These are phyloP conservation scores for Cercospora sp. DNA, from an alignment of 2,329 filamentous ascomycete genomes.

Conservation along the genomic window DNA sequence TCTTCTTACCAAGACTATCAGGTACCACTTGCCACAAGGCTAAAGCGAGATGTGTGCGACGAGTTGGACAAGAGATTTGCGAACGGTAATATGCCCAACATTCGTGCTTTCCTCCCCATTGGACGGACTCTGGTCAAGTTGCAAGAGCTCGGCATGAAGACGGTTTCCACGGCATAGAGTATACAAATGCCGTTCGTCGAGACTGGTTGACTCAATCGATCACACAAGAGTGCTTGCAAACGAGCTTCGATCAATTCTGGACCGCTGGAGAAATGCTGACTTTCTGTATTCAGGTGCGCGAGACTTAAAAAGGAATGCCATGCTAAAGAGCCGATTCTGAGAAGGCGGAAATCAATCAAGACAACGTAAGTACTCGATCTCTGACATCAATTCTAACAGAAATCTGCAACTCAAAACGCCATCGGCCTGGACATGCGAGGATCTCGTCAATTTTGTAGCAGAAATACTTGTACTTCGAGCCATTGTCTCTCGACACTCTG, in stretches of 20 bases:
- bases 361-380: slow-evolving; percentile 32
- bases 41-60: slow-evolving; percentile 40
- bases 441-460: not conserved
- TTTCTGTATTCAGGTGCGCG: slow-evolving; percentile 29
- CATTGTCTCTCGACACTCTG: not conserved
- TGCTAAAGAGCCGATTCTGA: slow-evolving; percentile 32
- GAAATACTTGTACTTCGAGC: not conserved
- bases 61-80: slow-evolving; percentile 29
- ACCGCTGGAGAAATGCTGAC: not conserved
- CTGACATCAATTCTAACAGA: not conserved
- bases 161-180: not conserved
- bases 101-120: not conserved
- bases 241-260: not conserved
- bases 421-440: not conserved
- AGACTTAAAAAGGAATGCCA: slow-evolving; percentile 38
- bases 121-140: not conserved
- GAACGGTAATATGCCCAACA: slow-evolving; percentile 29
- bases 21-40: slow-evolving; percentile 39
- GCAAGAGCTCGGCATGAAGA: not conserved
- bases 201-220: not conserved
- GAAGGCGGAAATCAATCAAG: slow-evolving; percentile 33
- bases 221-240: not conserved
- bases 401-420: not conserved
- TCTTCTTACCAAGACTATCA: not conserved
- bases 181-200: not conserved